Conservation (phyloP, 2,329 filamentous ascomycete species). For the Rachicladosporium sp. region DNA sequence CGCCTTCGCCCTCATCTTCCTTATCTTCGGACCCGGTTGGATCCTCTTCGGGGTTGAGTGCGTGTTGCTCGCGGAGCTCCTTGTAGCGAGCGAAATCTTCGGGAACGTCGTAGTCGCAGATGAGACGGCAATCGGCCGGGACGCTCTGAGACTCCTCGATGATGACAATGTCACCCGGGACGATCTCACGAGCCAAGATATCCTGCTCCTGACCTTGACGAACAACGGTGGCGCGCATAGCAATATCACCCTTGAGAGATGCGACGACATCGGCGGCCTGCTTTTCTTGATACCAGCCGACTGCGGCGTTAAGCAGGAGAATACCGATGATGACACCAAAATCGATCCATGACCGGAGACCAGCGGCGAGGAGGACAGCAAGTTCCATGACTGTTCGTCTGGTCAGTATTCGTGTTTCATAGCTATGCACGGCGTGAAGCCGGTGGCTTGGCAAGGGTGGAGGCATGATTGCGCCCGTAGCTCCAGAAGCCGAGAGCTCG, state of each 20-base stretch:
- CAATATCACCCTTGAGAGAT: conserved; percentile 64
- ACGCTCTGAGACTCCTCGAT: conserved; percentile 61
- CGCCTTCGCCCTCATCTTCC: conserved; percentile 45
- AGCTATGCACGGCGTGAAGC: conserved; percentile 8
- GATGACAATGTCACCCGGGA: conserved; percentile 63
- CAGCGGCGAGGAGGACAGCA: conserved; percentile 59
- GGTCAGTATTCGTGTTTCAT: conserved; percentile 1
- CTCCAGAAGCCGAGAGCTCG: conserved; percentile 12
- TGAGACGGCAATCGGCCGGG: conserved; percentile 57
- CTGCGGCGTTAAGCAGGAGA: conserved; percentile 59
- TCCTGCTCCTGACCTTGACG: conserved; percentile 56
- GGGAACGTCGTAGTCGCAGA: conserved; percentile 58
- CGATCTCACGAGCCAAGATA: conserved; percentile 61
- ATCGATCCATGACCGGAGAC: conserved; percentile 66
- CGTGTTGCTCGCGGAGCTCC: conserved; percentile 45
- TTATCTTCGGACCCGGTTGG: conserved; percentile 48
- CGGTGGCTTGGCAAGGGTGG: conserved; percentile 7
- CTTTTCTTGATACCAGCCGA: conserved; percentile 74
- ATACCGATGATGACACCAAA: conserved; percentile 69
- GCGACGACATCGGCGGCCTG: conserved; percentile 67
- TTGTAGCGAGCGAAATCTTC: conserved; percentile 57
- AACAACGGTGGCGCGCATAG: conserved; percentile 57
- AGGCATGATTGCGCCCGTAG: conserved; percentile 8
- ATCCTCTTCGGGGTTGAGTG: conserved; percentile 44
- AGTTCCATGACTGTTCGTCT: conserved; percentile 56